A percentile compares a stretch with the other conserved stretches of the same genome.
phyloP scores from a whole-genome alignment of 2,329 filamentous ascomycete genomes.

The Clonostachys rosea region DNA sequence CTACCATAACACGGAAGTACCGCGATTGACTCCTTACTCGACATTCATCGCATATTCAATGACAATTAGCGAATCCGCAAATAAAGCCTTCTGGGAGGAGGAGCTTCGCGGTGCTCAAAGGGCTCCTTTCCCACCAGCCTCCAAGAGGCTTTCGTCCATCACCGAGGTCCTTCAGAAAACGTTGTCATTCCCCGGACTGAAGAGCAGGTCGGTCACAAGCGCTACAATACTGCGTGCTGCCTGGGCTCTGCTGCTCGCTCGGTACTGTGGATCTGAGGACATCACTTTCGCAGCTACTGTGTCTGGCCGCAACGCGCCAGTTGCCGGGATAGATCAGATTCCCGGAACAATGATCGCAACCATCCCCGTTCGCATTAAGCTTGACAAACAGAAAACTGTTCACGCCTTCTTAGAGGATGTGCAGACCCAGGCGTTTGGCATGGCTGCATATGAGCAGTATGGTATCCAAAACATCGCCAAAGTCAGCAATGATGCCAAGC shows the following conservation, averaged over 20 bases:
- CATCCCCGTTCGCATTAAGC: conserved; percentile 14
- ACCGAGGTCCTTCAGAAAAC: not conserved
- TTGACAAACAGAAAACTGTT: conserved; percentile 6
- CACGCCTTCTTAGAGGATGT: conserved; percentile 8
- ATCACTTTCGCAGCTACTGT: conserved; percentile 17
- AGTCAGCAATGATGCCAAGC: not conserved
- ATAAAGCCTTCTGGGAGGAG: not conserved
- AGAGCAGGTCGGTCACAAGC: conserved; percentile 3
- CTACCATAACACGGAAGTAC: conserved; percentile 3
- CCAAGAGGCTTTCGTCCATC: not conserved
- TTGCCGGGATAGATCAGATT: conserved; percentile 16
- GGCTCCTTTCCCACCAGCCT: not conserved
- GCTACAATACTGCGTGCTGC: conserved; percentile 14
- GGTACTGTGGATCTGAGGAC: conserved; percentile 10
- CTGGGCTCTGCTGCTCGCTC: conserved; percentile 15
- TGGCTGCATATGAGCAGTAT: conserved; percentile 1
- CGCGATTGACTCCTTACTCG: conserved; percentile 2
- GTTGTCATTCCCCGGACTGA: not conserved
- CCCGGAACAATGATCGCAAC: conserved; percentile 21
- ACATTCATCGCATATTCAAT: conserved; percentile 4
- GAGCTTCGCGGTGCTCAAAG: conserved; percentile 1
- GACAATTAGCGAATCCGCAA: not conserved
- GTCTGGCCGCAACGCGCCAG: conserved; percentile 17
- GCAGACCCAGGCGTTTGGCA: conserved; percentile 8
- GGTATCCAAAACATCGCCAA: not conserved